Percentiles rank a stretch among this genome's conserved stretches.
These are phyloP conservation scores for Sambucus nigra DNA, from an alignment of 129 eudicot species.

Conservation along the genomic window DNA sequence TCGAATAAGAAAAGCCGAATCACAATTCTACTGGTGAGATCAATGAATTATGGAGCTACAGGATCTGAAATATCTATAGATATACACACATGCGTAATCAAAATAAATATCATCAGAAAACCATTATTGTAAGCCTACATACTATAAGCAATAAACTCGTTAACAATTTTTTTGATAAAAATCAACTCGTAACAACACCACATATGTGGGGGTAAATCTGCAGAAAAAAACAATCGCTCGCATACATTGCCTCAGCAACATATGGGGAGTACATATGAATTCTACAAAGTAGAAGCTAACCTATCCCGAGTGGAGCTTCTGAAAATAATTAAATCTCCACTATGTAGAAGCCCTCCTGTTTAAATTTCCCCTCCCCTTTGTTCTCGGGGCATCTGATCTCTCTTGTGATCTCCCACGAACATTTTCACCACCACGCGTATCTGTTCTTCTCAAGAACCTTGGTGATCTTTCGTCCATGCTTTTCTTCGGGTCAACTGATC, in stretches of 20 bases:
- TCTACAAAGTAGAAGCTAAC: constrained; percentile 9
- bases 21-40: background rate
- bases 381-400: constrained; percentile 20
- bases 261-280: background rate
- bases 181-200: background rate
- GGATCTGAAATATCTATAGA: background rate
- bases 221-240: background rate
- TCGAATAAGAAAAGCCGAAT: too few relatives aligned
- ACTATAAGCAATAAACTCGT: background rate
- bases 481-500: constrained; percentile 17
- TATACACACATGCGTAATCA: background rate
- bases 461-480: constrained; percentile 11
- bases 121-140: background rate
- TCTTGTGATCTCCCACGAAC: constrained; percentile 10
- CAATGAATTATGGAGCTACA: background rate
- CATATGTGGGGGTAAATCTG: constrained; percentile 2
- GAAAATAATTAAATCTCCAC: constrained; percentile 2
- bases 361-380: constrained; percentile 2
- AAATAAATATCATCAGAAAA: background rate
- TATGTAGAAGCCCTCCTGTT: background rate
- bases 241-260: too few relatives aligned
- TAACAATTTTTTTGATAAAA: background rate
- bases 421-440: constrained; percentile 11
- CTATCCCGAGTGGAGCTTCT: background rate
- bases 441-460: constrained; percentile 12